Base-by-base conservation (phyloP, 192 early-diverging fungal species). In the Podila horticola region DNA sequence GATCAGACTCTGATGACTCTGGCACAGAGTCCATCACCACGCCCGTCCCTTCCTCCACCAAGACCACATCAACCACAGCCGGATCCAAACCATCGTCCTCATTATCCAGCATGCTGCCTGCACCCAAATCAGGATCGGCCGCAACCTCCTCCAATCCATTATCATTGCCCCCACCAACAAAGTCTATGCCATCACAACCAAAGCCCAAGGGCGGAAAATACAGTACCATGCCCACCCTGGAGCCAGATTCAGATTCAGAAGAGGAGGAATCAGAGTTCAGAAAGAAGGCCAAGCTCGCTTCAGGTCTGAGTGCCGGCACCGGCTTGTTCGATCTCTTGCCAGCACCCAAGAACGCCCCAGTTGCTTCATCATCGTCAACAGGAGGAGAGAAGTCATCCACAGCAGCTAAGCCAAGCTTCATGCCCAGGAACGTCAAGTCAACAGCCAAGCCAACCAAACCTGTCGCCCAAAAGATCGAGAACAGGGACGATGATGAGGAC, bases 241-340 rank as follows among this genome's bases (percentile, higher is more conserved):
- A 73, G 20, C 51, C 66, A 29, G 77, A 81, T 58, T 73, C 77
- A 19, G 77, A 79, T 45, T 49, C 50, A 17, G 76, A 81, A 13
- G 76, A 79, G 22, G 77, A 81, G 22, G 77, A 81, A 61, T 81
- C 77, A 19, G 66, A 58, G 17, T 81, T 81, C 57, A 31, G 71
- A 15, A 81, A 81, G 66, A 81, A 81, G 67, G 77, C 77, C 1
- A 63, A 48, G n/a, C 55, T 81, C 12, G 62, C 60, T n/a, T 71
- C 66, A 5, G 71, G 62, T 0, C 33, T 62, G 15, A 69, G 45
- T 31, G 36, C 62, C 19, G 71, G 71, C 19, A 41, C 52, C 7
- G 77, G 77, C 24, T 48, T 81, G 19, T 81, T 81, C 28, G 77
- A 71, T 5, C 72, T 81, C 62, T 64, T 81, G 8, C 77, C 77